Evolutionary conservation across 768 basidiomycete genomes (phyloP), one percentile per base, ranked within the genome.

Genomic region (Leccinum uliginosum): DNA sequence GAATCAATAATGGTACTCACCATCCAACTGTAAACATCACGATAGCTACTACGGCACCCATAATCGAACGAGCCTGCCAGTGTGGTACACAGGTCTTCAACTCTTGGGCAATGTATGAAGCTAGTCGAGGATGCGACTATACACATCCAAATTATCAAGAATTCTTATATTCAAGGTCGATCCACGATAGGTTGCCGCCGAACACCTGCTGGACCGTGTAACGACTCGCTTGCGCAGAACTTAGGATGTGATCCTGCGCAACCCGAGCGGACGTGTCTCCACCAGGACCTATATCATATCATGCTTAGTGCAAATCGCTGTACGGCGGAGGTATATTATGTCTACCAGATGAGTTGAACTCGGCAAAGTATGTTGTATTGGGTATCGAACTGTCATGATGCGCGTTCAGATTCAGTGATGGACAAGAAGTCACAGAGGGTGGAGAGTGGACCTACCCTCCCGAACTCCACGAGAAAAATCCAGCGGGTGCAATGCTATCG

Each of bases 401-500:
- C 3, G n/a, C 10, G n/a, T 27, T 26, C 17, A 27, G 10, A 27
- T 48, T 23, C 23, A 46, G 19, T 46, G 9, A 46, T 8, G 8
- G 45, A 23, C 4, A 14, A n/a, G 6, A 15, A 3, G 8, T 6
- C 17, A n/a, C 9, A 12, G 26, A 26, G 9, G 3, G 19, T 21
- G 21, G 24, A 38, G 15, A 19, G 24, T 35, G 17, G 24, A 48
- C 46, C 23, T n/a, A 48, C 54, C 38, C 71, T 54, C 73, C 66
- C 57, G 4, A n/a, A 45, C 2, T 3, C 45, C 82, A 83, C 0
- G 81, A 78, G 6, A 69, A 78, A 73, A 78, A 84, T 2, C 82
- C 83, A 14, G 65, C 77, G 1, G 83, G 78, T 19, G 69, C 59
- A 35, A 84, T 75, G 62, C 76, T 81, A n/a, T 77, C 71, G 84